These are phyloP conservation scores for Juglanconis oblonga DNA, from an alignment of 2,329 filamentous ascomycete species.

Conservation along the genomic window DNA sequence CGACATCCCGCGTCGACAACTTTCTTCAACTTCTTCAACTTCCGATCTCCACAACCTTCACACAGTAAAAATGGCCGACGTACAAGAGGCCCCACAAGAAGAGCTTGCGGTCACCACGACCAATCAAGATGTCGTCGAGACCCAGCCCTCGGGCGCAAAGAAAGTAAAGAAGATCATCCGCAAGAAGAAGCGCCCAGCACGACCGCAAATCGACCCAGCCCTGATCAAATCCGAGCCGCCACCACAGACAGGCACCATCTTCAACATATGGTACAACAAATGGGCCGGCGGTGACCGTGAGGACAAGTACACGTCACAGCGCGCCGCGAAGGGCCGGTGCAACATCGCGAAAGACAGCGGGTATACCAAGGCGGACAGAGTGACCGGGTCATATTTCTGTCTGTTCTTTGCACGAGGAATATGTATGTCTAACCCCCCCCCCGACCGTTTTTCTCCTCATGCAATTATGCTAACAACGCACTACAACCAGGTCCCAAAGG, in stretches of 20 bases:
- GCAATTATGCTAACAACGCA: conserved; percentile 22
- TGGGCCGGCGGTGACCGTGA: conserved; percentile 95
- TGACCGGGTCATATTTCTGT: conserved; percentile 85
- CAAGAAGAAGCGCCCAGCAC: conserved; percentile 84
- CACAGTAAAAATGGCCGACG: conserved; percentile 24
- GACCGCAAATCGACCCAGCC: conserved; percentile 84
- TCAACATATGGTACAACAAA: conserved; percentile 99
- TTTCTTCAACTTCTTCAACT: background rate
- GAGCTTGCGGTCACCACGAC: conserved; percentile 35
- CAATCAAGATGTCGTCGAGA: conserved; percentile 42
- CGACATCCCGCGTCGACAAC: background rate
- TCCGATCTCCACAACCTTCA: background rate
- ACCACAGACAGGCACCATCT: conserved; percentile 89
- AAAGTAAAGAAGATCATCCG: conserved; percentile 91
- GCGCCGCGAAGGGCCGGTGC: conserved; percentile 79
- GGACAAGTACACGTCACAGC: conserved; percentile 83
- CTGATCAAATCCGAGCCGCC: conserved; percentile 81
- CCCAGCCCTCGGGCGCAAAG: conserved; percentile 39
- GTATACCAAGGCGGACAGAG: conserved; percentile 73
- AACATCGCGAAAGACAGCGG: conserved; percentile 78
- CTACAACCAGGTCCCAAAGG: conserved; percentile 63
- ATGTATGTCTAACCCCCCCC: conserved; percentile 44
- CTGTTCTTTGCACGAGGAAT: conserved; percentile 82
- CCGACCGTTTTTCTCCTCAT: conserved; percentile 63
- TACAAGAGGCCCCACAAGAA: conserved; percentile 21